These are phyloP conservation scores for Hypocreales sp. DNA, from an alignment of 2,329 filamentous ascomycete genomes.

Conservation along the genomic window DNA sequence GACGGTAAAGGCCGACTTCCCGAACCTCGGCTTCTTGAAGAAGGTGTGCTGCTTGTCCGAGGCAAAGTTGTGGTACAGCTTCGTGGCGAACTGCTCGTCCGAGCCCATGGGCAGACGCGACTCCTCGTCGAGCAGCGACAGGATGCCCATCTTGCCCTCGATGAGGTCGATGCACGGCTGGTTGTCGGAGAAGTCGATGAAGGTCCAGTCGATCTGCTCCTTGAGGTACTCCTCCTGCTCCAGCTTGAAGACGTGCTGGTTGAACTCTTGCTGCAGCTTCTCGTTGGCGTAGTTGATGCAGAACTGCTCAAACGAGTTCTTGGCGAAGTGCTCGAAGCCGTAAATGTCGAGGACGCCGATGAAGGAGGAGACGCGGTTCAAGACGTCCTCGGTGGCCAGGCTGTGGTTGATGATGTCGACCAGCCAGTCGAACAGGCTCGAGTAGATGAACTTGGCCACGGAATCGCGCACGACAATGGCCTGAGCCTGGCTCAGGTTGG, in stretches of 20 bases:
- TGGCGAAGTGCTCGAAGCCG: conserved; percentile 97
- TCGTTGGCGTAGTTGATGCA: conserved; percentile 99
- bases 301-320: conserved; percentile 99
- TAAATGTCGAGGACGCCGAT: conserved; percentile 99
- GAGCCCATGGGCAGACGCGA: conserved; percentile 93
- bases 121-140: conserved; percentile 89
- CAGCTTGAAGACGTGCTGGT: conserved; percentile 97
- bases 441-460: conserved; percentile 97
- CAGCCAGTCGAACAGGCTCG: conserved; percentile 95
- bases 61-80: conserved; percentile 87
- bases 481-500: conserved; percentile 85
- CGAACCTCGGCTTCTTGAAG: conserved; percentile 97
- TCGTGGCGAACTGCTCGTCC: conserved; percentile 91
- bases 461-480: conserved; percentile 91
- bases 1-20: conserved; percentile 93
- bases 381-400: conserved; percentile 74
- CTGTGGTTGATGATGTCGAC: conserved; percentile 93
- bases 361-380: conserved; percentile 72
- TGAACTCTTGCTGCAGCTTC: conserved; percentile 98
- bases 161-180: conserved; percentile 98
- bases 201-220: conserved; percentile 97
- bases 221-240: conserved; percentile 96
- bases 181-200: conserved; percentile 98
- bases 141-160: conserved; percentile 86
- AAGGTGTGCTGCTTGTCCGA: conserved; percentile 87